A percentile compares a stretch with the other conserved stretches of the same genome.
These are phyloP conservation scores for Lomentospora prolificans DNA, from an alignment of 2,329 filamentous ascomycete species.

Conservation along the genomic window DNA sequence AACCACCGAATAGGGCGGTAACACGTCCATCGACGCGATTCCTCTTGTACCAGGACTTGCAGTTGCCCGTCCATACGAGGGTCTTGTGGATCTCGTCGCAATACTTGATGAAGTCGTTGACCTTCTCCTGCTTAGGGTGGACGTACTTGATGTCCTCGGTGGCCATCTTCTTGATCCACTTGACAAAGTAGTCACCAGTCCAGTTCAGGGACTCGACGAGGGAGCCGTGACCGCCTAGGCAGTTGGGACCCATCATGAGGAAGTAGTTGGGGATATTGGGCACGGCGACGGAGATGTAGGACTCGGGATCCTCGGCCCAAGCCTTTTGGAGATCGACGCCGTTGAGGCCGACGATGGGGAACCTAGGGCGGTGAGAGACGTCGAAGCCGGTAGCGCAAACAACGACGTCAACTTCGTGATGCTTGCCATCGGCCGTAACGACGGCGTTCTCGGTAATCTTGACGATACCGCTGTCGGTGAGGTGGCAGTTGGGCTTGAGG, in stretches of 20 bases:
- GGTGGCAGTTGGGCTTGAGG: constrained; percentile 31
- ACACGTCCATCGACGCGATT: constrained; percentile 30
- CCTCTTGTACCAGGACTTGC: constrained; percentile 39
- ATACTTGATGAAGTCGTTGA: constrained; percentile 40
- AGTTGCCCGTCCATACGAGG: constrained; percentile 28
- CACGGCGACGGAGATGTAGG: constrained; percentile 20
- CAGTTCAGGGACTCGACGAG: constrained; percentile 10
- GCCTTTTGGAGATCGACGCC: constrained; percentile 37
- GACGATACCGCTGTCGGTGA: constrained; percentile 27
- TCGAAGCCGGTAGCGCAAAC: constrained; percentile 16
- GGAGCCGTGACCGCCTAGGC: constrained; percentile 26
- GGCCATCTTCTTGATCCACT: constrained; percentile 16
- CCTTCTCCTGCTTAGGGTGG: constrained; percentile 32
- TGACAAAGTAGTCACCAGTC: constrained; percentile 25
- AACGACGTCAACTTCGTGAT: constrained; percentile 13
- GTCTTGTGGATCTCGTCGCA: constrained; percentile 32
- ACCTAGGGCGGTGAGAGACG: constrained; percentile 13
- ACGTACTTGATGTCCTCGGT: constrained; percentile 30
- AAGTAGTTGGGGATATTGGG: constrained; percentile 22
- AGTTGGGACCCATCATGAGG: constrained; percentile 28
- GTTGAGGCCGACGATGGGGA: constrained; percentile 36
- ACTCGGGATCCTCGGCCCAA: constrained; percentile 32
- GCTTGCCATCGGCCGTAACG: constrained; percentile 11
- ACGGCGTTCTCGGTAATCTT: constrained; percentile 17
- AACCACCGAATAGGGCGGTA: constrained; percentile 34